Percentiles rank a stretch among this genome's conserved stretches.
These are phyloP conservation scores for Globisporangium splendens DNA, from an alignment of 352 stramenopile species.

Conservation along the genomic window DNA sequence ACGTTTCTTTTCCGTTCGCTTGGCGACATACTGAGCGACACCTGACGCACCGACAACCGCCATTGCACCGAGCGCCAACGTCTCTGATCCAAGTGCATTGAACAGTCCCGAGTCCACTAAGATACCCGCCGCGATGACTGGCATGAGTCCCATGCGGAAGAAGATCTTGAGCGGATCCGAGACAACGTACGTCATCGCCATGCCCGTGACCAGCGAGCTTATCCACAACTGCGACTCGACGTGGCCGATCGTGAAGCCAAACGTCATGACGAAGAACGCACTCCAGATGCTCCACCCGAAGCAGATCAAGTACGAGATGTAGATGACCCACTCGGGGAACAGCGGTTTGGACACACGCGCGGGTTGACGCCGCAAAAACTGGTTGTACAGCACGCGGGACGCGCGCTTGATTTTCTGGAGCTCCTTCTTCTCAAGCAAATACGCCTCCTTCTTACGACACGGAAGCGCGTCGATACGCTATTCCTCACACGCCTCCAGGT, in stretches of 20 bases:
- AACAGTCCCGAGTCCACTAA: slow-evolving; percentile 56
- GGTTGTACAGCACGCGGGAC: slow-evolving; percentile 70
- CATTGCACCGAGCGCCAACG: slow-evolving; percentile 37
- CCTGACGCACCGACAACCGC: slow-evolving; percentile 40
- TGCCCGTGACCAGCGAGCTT: slow-evolving; percentile 45
- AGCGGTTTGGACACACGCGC: slow-evolving; percentile 45
- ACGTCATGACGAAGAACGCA: slow-evolving; percentile 69
- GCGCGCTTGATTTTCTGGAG: slow-evolving; percentile 60
- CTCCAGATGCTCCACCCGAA: slow-evolving; percentile 49
- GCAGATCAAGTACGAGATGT: slow-evolving; percentile 66
- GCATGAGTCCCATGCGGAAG: slow-evolving; percentile 68
- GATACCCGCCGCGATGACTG: slow-evolving; percentile 49
- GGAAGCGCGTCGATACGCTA: slow-evolving; percentile 36
- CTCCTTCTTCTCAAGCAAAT: slow-evolving; percentile 54
- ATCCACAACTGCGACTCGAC: slow-evolving; percentile 65
- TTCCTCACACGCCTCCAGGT: slow-evolving; percentile 36
- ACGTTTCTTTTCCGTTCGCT: slow-evolving; percentile 20
- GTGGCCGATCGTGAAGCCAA: slow-evolving; percentile 56
- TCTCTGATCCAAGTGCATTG: slow-evolving; percentile 40
- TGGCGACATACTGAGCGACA: slow-evolving; percentile 45
- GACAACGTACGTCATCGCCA: slow-evolving; percentile 57
- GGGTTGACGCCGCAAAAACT: slow-evolving; percentile 53
- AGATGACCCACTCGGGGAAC: slow-evolving; percentile 73
- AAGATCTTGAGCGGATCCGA: slow-evolving; percentile 70
- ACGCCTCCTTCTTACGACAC: slow-evolving; percentile 55